phyloP scores from a whole-genome alignment of 2,329 filamentous ascomycete species.

The Metarhizium humberi region DNA sequence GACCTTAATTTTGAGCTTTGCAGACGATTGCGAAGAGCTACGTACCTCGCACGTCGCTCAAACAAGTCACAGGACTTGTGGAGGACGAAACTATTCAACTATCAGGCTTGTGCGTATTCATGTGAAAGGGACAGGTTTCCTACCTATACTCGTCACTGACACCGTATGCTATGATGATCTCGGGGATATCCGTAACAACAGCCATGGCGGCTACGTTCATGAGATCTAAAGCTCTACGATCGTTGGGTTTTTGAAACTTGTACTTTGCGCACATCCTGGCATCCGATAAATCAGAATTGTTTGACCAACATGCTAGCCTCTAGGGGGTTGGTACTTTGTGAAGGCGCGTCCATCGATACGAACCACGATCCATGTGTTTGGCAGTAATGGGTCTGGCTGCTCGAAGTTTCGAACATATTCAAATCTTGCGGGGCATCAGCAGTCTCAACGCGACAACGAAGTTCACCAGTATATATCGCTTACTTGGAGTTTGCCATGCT shows the following conservation, averaged over 20 bases:
- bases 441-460: background rate
- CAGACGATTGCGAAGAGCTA: background rate
- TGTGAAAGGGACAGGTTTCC: slow-evolving; percentile 8
- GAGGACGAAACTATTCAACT: slow-evolving; percentile 65
- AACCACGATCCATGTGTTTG: slow-evolving; percentile 92
- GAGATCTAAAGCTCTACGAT: slow-evolving; percentile 73
- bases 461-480: slow-evolving; percentile 4
- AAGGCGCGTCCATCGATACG: slow-evolving; percentile 91
- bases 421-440: slow-evolving; percentile 46
- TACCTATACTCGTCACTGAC: slow-evolving; percentile 89
- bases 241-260: slow-evolving; percentile 85
- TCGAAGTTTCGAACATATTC: slow-evolving; percentile 93
- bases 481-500: slow-evolving; percentile 50
- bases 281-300: slow-evolving; percentile 5
- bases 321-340: slow-evolving; percentile 58
- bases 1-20: background rate
- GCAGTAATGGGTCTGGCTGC: slow-evolving; percentile 67
- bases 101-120: slow-evolving; percentile 2
- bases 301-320: no score
- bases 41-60: slow-evolving; percentile 70
- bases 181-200: slow-evolving; percentile 74
- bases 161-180: slow-evolving; percentile 82
- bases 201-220: slow-evolving; percentile 91
- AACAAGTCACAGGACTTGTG: slow-evolving; percentile 77
- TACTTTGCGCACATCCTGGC: slow-evolving; percentile 72